Conservation (phyloP, 495 filamentous ascomycete species). For the Xylaria castorea region DNA sequence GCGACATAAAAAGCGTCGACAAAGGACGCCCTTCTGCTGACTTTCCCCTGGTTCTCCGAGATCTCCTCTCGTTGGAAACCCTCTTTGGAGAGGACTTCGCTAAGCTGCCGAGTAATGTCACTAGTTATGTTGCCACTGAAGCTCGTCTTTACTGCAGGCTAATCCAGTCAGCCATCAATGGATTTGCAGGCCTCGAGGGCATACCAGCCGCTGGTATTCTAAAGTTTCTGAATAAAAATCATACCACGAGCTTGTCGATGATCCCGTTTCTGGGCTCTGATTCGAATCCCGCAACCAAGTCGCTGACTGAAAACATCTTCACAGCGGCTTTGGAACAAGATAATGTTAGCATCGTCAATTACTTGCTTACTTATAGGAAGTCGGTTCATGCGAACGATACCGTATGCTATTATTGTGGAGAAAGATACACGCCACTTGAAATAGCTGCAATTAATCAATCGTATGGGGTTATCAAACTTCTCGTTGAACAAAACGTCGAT, state of each 20-base stretch:
- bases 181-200: not conserved
- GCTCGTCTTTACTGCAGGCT: not conserved
- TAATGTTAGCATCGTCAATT: not conserved
- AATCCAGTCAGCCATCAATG: not conserved
- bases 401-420: not conserved
- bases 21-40: not conserved
- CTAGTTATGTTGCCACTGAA: not conserved
- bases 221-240: not conserved
- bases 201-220: not conserved
- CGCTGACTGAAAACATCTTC: not conserved
- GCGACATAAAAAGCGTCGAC: not conserved
- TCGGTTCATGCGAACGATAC: not conserved
- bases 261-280: not conserved
- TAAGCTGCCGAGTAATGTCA: not conserved
- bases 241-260: not conserved
- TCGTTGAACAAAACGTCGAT: not conserved
- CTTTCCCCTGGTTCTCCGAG: not conserved
- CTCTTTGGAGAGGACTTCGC: not conserved
- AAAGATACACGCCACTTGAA: not conserved
- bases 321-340: not conserved
- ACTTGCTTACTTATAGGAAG: not conserved
- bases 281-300: not conserved
- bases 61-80: not conserved
- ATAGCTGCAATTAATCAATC: not conserved
- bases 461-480: not conserved